Percentiles rank a stretch among this genome's conserved stretches.
Conservation (phyloP, 2,329 filamentous ascomycete species). For the Orbilia ellipsospora region DNA sequence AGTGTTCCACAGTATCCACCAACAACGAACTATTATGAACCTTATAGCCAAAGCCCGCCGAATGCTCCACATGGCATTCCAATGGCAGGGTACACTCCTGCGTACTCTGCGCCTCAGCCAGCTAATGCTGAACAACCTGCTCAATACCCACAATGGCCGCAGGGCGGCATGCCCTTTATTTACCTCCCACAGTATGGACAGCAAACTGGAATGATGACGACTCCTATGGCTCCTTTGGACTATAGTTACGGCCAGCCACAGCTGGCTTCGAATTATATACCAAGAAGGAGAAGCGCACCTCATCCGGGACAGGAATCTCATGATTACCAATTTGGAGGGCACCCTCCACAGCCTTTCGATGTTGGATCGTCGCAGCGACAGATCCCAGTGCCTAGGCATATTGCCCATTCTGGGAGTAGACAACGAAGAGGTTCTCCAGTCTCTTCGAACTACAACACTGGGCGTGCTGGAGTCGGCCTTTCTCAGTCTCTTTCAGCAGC, state of each 20-base stretch:
- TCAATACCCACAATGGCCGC: conserved; percentile 51
- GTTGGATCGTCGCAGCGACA: conserved; percentile 28
- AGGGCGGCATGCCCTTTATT: conserved; percentile 52
- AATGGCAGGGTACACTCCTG: conserved; percentile 33
- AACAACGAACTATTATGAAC: conserved; percentile 39
- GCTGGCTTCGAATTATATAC: conserved; percentile 30
- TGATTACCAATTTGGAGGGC: conserved; percentile 19
- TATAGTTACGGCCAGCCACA: conserved; percentile 30
- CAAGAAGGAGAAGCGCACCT: conserved; percentile 50
- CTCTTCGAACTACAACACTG: conserved; percentile 26
- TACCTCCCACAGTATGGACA: conserved; percentile 52
- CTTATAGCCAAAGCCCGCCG: conserved; percentile 49
- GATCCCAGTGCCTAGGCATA: conserved; percentile 40
- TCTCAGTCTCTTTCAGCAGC: conserved; percentile 35
- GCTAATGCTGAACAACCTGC: conserved; percentile 18
- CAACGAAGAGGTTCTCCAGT: conserved; percentile 50
- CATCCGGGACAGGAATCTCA: conserved; percentile 35
- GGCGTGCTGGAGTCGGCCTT: conserved; percentile 20
- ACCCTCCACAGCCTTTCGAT: conserved; percentile 13
- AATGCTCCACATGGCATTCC: conserved; percentile 37
- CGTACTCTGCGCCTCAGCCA: conserved; percentile 30
- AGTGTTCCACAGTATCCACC: conserved; percentile 41
- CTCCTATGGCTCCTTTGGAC: conserved; percentile 23
- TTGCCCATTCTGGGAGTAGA: conserved; percentile 34
- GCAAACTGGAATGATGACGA: conserved; percentile 44